These are phyloP conservation scores for Chamaecyparis obtusa DNA, from an alignment of 75 land plant genomes.

Conservation along the genomic window DNA sequence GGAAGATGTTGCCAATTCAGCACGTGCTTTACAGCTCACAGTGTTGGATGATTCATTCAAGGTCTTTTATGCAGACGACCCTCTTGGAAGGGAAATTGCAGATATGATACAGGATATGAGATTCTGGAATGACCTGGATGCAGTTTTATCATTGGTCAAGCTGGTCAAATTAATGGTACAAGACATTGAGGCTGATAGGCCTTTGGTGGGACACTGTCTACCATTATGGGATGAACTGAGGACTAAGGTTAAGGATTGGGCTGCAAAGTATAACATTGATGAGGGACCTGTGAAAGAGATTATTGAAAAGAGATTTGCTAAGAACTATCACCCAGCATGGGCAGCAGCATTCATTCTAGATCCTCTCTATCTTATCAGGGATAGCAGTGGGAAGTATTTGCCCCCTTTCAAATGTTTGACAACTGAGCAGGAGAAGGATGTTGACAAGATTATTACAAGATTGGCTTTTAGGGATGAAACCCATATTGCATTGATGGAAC, in stretches of 20 bases:
- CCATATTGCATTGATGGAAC: slow-evolving; percentile 87
- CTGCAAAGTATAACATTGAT: slow-evolving; percentile 35
- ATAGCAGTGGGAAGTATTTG: slow-evolving; percentile 74
- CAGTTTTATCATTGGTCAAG: slow-evolving; percentile 63
- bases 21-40: slow-evolving; percentile 43
- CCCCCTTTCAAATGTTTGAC: slow-evolving; percentile 84
- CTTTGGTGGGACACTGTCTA: slow-evolving; percentile 80
- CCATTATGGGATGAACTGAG: slow-evolving; percentile 86
- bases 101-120: slow-evolving; percentile 50
- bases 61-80: slow-evolving; percentile 56
- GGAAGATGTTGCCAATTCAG: slow-evolving; percentile 55
- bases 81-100: slow-evolving; percentile 48
- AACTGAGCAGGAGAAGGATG: slow-evolving; percentile 91
- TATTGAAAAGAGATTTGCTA: slow-evolving; percentile 69
- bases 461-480: slow-evolving; percentile 79
- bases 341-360: slow-evolving; percentile 83
- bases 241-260: slow-evolving; percentile 70
- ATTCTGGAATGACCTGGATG: slow-evolving; percentile 89
- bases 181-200: slow-evolving; percentile 77
- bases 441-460: slow-evolving; percentile 74
- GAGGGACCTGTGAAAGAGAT: slow-evolving; percentile 41
- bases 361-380: slow-evolving; percentile 73
- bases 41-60: slow-evolving; percentile 67
- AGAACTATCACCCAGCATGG: slow-evolving; percentile 95
- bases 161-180: slow-evolving; percentile 50